Evolutionary conservation across 176 grass and related monocot species (phyloP).

Genomic region (Juncus effusus): DNA sequence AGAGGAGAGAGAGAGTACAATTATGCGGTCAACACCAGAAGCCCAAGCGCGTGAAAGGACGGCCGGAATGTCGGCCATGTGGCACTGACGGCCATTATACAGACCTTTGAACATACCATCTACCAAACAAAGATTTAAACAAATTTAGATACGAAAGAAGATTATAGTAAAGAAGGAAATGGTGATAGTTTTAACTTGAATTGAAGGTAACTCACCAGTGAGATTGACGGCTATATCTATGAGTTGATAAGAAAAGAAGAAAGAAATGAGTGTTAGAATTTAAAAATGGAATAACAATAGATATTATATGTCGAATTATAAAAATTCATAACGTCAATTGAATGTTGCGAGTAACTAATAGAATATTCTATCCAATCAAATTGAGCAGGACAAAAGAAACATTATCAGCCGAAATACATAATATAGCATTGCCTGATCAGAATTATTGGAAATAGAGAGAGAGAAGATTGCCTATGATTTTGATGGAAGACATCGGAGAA

Average conservation of each 20-base stretch:
- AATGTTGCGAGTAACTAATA: too few relatives aligned
- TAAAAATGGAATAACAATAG: too few relatives aligned
- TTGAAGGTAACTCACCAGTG: constrained; percentile 39
- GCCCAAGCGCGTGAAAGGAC: constrained; percentile 80
- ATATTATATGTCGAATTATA: too few relatives aligned
- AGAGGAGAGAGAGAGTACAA: constrained; percentile 28
- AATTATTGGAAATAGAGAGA: neutral
- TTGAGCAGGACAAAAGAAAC: constrained; percentile 6
- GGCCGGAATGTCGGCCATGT: constrained; percentile 61
- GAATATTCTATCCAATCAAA: too few relatives aligned
- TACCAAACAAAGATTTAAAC: constrained; percentile 22
- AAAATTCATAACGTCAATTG: neutral
- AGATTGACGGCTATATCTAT: constrained; percentile 90
- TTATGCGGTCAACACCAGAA: constrained; percentile 81
- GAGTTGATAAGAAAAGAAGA: constrained; percentile 22
- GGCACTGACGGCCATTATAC: constrained; percentile 85
- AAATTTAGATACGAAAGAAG: neutral
- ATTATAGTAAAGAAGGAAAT: neutral
- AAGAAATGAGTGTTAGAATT: constrained; percentile 15
- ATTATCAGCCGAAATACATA: constrained; percentile 7
- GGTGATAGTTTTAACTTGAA: neutral
- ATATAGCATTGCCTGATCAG: neutral
- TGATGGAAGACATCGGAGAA: constrained; percentile 37
- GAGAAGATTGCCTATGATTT: constrained; percentile 66
- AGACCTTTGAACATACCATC: constrained; percentile 98